These are phyloP conservation scores for Ceriops zippeliana DNA, from an alignment of 345 rosid species.

Conservation along the genomic window DNA sequence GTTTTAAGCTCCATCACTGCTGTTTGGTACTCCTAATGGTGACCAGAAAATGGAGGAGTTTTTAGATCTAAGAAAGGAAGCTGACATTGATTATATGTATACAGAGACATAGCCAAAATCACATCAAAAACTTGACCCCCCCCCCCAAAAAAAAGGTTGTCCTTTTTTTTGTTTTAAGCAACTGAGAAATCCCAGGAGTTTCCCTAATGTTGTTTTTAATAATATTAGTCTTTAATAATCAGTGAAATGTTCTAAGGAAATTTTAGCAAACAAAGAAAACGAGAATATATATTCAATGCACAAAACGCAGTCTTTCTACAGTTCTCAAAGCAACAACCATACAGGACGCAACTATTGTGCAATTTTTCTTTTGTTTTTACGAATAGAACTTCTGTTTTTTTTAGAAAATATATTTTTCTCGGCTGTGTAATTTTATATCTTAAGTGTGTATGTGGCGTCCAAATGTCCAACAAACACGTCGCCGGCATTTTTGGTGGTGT, in stretches of 20 bases:
- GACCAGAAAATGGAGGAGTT: slow-evolving; percentile 14
- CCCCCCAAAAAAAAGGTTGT: neutral
- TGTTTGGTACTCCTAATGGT: slow-evolving; percentile 6
- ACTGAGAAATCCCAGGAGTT: slow-evolving; percentile 21
- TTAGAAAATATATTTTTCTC: neutral
- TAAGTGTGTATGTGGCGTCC: neutral
- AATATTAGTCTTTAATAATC: no score
- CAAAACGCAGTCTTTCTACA: neutral
- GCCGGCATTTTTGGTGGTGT: slow-evolving; percentile 36
- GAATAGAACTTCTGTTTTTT: neutral
- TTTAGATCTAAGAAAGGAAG: slow-evolving; percentile 9
- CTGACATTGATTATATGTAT: slow-evolving; percentile 39
- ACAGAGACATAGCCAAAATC: slow-evolving; percentile 7
- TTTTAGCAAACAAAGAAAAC: no score
- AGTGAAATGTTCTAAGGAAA: no score
- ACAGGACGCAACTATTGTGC: neutral
- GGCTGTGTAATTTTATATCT: neutral
- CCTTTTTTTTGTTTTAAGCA: slow-evolving; percentile 21
- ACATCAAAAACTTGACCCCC: neutral
- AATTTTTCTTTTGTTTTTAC: no score
- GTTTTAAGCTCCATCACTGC: slow-evolving; percentile 10
- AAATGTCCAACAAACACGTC: slow-evolving; percentile 38
- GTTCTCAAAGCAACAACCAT: neutral
- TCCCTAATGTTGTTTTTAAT: slow-evolving; percentile 1
- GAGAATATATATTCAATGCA: no score